Evolutionary conservation across 768 basidiomycete species (phyloP).

Genomic region (Phlegmacium glaucopus): DNA sequence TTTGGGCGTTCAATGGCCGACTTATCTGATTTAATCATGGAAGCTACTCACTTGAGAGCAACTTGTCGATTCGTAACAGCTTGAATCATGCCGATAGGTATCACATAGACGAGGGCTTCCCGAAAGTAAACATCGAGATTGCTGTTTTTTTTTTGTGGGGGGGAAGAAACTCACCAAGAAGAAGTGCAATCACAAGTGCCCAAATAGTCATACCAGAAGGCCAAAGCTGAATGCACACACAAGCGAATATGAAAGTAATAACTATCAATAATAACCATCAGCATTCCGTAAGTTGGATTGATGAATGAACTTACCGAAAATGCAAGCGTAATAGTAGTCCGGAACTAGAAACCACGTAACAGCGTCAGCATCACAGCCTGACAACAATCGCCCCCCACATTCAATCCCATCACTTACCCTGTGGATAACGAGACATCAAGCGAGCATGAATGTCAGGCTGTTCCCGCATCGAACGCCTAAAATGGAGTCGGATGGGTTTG

Average conservation of each 20-base stretch:
- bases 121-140: conserved; percentile 1
- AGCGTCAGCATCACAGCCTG: background rate
- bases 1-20: background rate
- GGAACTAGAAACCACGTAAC: conserved; percentile 40
- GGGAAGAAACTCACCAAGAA: conserved; percentile 32
- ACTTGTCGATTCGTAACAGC: conserved; percentile 81
- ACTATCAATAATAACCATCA: conserved; percentile 20
- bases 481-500: conserved; percentile 52
- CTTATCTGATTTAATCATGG: background rate
- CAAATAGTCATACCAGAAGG: conserved; percentile 66
- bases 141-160: conserved; percentile 1
- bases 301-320: conserved; percentile 32
- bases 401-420: conserved; percentile 25
- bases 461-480: conserved; percentile 47
- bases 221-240: conserved; percentile 61
- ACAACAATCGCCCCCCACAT: background rate
- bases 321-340: conserved; percentile 58
- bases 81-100: conserved; percentile 78
- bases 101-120: conserved; percentile 51
- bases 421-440: conserved; percentile 54
- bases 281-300: background rate
- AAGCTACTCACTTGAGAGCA: conserved; percentile 39
- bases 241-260: conserved; percentile 57
- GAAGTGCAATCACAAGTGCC: conserved; percentile 54
- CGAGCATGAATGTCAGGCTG: conserved; percentile 59